Base-by-base conservation (phyloP, 805 yeast species). In the Wickerhamomyces ciferrii region DNA sequence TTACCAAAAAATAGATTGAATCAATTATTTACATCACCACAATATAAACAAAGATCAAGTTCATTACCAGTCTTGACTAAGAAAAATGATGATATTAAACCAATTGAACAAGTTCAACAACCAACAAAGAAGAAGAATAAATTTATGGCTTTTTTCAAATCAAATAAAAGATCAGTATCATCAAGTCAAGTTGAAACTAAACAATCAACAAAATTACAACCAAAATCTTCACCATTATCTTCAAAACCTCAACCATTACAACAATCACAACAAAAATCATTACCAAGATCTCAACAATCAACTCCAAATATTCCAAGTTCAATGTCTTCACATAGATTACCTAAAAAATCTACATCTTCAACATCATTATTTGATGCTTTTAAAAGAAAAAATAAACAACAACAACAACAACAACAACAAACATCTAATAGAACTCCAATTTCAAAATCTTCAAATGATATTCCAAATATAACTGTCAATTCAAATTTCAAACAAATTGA, bases 291-390 rank as follows among this genome's bases (percentile, higher is more conserved):
- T 15, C 34, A 20, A 20, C 25, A 14, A 37, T 37, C 27, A 37
- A 11, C 27, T 2, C 39, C 39, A 20, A 20, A 37, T 11, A 19
- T 37, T 32, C 53, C 60, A 1, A 14, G 43, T 24, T 14, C 46
- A 19, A 29, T 20, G 18, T 35, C 42, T 21, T 43, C 24, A 31
- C 51, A 54, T 14, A 51, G 39, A 39, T 47, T 46, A 19, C 51
- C 60, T 2, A 52, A 51, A 25, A 51, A 61, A 21, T 59, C 63
- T 17, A 45, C 59, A 2, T 58, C 62, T 0, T 53, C 61, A 8
- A 54, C 42, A 1, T 57, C 61, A 1, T 43, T 60, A 37, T 59
- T 60, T 48, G 46, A 49, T 18, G 61, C 62, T 1, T 60, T 60
- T 43, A 60, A 49, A 41, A 53, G 54, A 45, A 44, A 42, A 4